Evolutionary conservation across 148 eudicot genomes (phyloP).

Genomic region (Drosera capensis): DNA sequence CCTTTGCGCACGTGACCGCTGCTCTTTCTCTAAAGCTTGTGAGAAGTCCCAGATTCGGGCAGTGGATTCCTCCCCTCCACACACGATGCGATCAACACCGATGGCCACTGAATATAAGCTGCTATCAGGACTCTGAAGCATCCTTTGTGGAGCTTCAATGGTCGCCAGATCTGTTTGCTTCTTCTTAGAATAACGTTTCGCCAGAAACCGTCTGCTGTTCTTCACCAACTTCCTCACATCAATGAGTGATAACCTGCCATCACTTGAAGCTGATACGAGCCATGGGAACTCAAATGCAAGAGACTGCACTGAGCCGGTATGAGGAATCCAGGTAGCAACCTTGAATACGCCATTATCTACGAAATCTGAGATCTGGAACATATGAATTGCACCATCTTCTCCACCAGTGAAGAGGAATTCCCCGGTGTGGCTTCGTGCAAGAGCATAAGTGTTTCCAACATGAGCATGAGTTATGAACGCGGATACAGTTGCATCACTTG

Average conservation of each 20-base stretch:
- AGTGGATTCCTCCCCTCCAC: conserved; percentile 82
- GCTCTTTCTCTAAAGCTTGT: conserved; percentile 63
- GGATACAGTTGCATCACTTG: conserved; percentile 22
- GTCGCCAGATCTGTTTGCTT: conserved; percentile 7
- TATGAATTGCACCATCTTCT: conserved; percentile 80
- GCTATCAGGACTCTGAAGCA: conserved; percentile 71
- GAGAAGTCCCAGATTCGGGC: conserved; percentile 93
- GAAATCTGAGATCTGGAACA: conserved; percentile 51
- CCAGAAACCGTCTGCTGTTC: conserved; percentile 20
- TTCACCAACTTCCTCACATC: conserved; percentile 77
- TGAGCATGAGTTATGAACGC: conserved; percentile 40
- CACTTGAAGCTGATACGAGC: conserved; percentile 88
- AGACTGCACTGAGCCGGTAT: conserved; percentile 61
- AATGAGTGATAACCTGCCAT: conserved; percentile 69
- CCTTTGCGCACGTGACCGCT: conserved; percentile 39
- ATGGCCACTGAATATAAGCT: conserved; percentile 66
- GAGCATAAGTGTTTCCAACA: conserved; percentile 43
- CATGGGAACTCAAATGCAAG: conserved; percentile 96
- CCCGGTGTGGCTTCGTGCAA: conserved; percentile 81
- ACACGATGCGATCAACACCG: conserved; percentile 80
- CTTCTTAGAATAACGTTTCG: conserved; percentile 14
- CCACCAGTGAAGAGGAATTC: conserved; percentile 87
- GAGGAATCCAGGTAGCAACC: conserved; percentile 84
- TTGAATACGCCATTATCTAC: conserved; percentile 13
- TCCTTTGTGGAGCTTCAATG: conserved; percentile 83